Conservation (phyloP, 75 land plant species). For the Selaginella tamariscina region DNA sequence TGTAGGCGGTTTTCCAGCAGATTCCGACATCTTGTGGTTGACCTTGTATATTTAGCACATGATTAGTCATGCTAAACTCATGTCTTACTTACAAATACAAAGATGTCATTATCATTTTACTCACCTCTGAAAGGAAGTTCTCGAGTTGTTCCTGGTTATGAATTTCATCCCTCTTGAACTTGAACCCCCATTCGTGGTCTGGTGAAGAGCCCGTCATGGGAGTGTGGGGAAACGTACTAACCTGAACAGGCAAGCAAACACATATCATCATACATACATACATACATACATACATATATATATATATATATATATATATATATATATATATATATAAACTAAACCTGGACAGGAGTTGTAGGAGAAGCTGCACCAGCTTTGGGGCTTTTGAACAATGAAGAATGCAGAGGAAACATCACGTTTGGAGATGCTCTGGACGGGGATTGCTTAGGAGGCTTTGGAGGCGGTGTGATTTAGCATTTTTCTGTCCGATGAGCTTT, state of each 20-base stretch:
- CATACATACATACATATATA: too few species aligned
- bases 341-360: not conserved
- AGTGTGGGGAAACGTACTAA: not conserved
- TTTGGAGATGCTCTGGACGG: conserved; percentile 26
- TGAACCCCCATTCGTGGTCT: not conserved
- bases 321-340: too few species aligned
- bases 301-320: too few species aligned
- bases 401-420: conserved; percentile 59
- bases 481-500: conserved; percentile 6
- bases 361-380: conserved; percentile 21
- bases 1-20: conserved; percentile 35
- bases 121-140: conserved; percentile 65
- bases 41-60: too few species aligned
- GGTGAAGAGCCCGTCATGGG: not conserved
- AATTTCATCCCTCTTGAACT: conserved; percentile 46
- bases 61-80: too few species aligned
- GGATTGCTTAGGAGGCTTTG: conserved; percentile 24
- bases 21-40: conserved; percentile 55
- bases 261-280: too few species aligned
- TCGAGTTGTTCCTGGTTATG: conserved; percentile 60
- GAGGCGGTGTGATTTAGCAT: conserved; percentile 17
- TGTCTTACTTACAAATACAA: too few species aligned
- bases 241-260: not conserved
- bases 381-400: conserved; percentile 16
- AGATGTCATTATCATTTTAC: too few species aligned